phyloP scores from a whole-genome alignment of 73 alveolate genomes.

The Blepharisma stoltei region DNA sequence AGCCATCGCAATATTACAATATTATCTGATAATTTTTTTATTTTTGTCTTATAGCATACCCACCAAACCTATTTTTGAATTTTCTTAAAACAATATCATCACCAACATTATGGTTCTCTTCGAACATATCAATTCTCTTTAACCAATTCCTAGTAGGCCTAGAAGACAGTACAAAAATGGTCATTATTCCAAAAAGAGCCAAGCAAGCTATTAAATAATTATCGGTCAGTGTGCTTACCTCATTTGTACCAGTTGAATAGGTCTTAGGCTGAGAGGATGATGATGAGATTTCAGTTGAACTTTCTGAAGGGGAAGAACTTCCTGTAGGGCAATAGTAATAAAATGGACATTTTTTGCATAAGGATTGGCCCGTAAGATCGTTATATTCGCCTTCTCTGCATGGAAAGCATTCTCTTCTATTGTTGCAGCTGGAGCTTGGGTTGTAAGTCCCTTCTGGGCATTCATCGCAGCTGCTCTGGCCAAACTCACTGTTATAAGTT shows the following conservation, averaged over 20 bases:
- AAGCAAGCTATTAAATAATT: neutral
- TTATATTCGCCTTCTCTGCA: slow-evolving; percentile 3
- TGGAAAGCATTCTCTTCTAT: neutral
- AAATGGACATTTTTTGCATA: slow-evolving; percentile 10
- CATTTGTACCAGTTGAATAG: neutral
- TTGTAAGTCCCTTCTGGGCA: slow-evolving; percentile 26
- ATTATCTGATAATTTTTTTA: no score
- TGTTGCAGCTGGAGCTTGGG: neutral
- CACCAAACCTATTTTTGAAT: slow-evolving; percentile 10
- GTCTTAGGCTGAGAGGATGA: slow-evolving; percentile 9
- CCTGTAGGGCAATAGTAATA: neutral
- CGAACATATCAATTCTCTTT: neutral
- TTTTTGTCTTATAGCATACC: no score
- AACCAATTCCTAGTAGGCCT: neutral
- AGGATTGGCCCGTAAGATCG: slow-evolving; percentile 1
- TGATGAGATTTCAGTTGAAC: neutral
- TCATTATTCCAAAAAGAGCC: neutral
- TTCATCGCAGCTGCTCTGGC: neutral
- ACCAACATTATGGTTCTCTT: neutral
- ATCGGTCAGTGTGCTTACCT: neutral
- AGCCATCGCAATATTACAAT: no score
- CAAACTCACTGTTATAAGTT: neutral
- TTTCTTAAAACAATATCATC: neutral
- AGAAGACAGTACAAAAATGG: neutral
- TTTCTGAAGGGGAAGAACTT: neutral